A percentile compares a stretch with the other conserved stretches of the same genome.
Evolutionary conservation across 371 early-diverging fungal species (phyloP).

Genomic region (Mortierella polycephala): DNA sequence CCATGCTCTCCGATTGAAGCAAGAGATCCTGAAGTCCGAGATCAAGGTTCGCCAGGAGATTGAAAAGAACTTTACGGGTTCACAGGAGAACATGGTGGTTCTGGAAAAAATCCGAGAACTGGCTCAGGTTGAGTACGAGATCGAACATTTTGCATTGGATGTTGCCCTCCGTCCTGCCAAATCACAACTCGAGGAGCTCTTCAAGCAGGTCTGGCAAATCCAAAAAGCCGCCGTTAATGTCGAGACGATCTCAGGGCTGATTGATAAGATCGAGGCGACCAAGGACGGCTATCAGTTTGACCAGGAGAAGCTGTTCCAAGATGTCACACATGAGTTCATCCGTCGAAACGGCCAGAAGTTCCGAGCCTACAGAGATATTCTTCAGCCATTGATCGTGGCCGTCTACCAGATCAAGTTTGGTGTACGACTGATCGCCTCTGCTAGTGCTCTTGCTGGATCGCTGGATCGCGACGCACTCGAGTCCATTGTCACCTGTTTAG

Average conservation of each 20-base stretch:
- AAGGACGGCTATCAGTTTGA: constrained; percentile 57
- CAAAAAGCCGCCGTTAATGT: constrained; percentile 71
- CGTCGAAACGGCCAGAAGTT: constrained; percentile 63
- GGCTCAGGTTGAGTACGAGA: constrained; percentile 56
- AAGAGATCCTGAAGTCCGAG: constrained; percentile 57
- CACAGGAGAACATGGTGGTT: constrained; percentile 60
- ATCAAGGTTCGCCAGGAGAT: constrained; percentile 67
- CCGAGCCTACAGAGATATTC: constrained; percentile 77
- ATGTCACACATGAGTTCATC: constrained; percentile 76
- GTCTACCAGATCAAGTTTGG: constrained; percentile 85
- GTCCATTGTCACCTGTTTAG: constrained; percentile 55
- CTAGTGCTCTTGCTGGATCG: constrained; percentile 39
- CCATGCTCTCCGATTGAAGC: constrained; percentile 61
- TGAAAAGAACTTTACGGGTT: constrained; percentile 70
- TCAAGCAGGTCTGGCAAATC: constrained; percentile 79
- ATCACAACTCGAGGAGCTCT: constrained; percentile 79
- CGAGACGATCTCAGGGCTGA: constrained; percentile 57
- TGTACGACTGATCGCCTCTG: constrained; percentile 66
- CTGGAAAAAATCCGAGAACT: constrained; percentile 53
- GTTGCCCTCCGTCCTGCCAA: constrained; percentile 77
- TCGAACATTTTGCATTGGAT: constrained; percentile 50
- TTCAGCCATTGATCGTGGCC: constrained; percentile 77
- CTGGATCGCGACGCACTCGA: constrained; percentile 58
- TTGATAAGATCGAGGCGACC: constrained; percentile 58
- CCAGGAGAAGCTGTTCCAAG: constrained; percentile 77